phyloP scores from a whole-genome alignment of 768 basidiomycete species.

The Dendrothele bispora region DNA sequence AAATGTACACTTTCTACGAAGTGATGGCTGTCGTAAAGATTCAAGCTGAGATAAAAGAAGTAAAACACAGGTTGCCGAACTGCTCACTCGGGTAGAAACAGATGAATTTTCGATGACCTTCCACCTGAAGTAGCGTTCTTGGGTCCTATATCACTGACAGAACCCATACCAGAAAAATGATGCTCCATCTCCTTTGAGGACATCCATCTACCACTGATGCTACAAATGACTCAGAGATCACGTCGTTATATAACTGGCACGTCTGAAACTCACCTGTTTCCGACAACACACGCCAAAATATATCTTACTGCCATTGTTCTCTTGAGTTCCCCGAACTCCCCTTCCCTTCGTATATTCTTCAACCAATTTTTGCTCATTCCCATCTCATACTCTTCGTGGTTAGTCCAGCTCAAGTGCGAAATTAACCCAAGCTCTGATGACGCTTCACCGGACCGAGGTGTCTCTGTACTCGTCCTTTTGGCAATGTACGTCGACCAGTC shows the following conservation, averaged over 20 bases:
- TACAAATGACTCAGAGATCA: constrained; percentile 22
- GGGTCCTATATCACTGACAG: no score
- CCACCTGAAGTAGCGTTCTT: constrained; percentile 11
- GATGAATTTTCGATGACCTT: constrained; percentile 36
- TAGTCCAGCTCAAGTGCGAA: constrained; percentile 56
- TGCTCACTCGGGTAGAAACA: constrained; percentile 70
- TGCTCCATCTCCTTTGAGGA: constrained; percentile 70
- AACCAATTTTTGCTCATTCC: constrained; percentile 75
- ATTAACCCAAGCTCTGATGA: constrained; percentile 8
- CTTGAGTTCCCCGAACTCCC: constrained; percentile 41
- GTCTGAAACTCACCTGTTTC: constrained; percentile 55
- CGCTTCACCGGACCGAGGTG: neutral
- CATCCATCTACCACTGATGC: constrained; percentile 71
- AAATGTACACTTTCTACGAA: constrained; percentile 79
- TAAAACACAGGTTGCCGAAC: neutral
- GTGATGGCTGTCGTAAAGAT: constrained; percentile 52
- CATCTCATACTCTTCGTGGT: constrained; percentile 66
- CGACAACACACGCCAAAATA: constrained; percentile 67
- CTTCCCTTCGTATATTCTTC: constrained; percentile 40
- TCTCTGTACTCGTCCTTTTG: constrained; percentile 10
- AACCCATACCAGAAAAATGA: constrained; percentile 62
- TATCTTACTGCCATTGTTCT: constrained; percentile 58
- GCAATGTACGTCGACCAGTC: constrained; percentile 71
- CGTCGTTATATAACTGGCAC: neutral
- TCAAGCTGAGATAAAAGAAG: neutral